Conservation (phyloP, 1,139 yeast genomes). For the Meyerozyma smithsonii region DNA sequence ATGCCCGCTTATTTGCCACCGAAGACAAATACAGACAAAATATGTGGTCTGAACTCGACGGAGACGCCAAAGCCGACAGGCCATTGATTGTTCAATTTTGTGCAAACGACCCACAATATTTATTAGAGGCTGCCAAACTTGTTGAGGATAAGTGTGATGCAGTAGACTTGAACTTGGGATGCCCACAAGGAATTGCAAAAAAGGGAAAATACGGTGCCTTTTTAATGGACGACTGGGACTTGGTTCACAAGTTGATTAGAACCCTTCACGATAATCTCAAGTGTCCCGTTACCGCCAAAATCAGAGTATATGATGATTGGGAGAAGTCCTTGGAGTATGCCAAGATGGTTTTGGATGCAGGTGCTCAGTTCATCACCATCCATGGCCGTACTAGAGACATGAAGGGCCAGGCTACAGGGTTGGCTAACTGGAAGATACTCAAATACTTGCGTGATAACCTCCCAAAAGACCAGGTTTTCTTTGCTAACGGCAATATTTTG, state of each 20-base stretch:
- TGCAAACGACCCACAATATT: slow-evolving; percentile 87
- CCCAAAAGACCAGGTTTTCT: slow-evolving; percentile 80
- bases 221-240: slow-evolving; percentile 95
- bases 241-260: slow-evolving; percentile 66
- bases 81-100: slow-evolving; percentile 93
- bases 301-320: slow-evolving; percentile 81
- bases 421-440: slow-evolving; percentile 89
- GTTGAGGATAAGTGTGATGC: slow-evolving; percentile 90
- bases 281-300: slow-evolving; percentile 93
- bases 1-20: slow-evolving; percentile 84
- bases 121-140: slow-evolving; percentile 73
- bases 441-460: slow-evolving; percentile 72
- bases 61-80: slow-evolving; percentile 59
- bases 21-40: slow-evolving; percentile 74
- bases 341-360: slow-evolving; percentile 84
- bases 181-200: slow-evolving; percentile 96
- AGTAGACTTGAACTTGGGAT: slow-evolving; percentile 90
- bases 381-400: slow-evolving; percentile 96
- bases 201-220: slow-evolving; percentile 96
- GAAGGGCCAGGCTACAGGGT: slow-evolving; percentile 94
- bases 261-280: slow-evolving; percentile 69
- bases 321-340: slow-evolving; percentile 86
- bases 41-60: slow-evolving; percentile 76
- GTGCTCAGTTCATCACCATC: slow-evolving; percentile 91
- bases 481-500: slow-evolving; percentile 88